A percentile compares a stretch with the other conserved stretches of the same genome.
These are phyloP conservation scores for Crithidia thermophila DNA, from an alignment of 208 protist genomes.

Conservation along the genomic window DNA sequence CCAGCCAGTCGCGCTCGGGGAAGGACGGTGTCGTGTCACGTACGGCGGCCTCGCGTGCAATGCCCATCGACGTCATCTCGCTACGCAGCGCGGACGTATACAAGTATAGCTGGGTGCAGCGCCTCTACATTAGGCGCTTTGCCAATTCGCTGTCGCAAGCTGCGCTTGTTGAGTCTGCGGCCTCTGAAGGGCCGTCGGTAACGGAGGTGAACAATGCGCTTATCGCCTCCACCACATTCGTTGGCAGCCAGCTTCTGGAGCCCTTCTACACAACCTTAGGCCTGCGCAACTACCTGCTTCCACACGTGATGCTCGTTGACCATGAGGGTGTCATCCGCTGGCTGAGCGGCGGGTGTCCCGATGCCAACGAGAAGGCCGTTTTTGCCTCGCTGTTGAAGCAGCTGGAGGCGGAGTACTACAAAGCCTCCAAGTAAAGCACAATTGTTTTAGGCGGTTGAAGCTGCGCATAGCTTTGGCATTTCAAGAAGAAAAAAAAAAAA, in stretches of 20 bases:
- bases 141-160: slow-evolving; percentile 49
- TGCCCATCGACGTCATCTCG: slow-evolving; percentile 82
- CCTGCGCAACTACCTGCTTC: slow-evolving; percentile 84
- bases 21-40: slow-evolving; percentile 3
- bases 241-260: slow-evolving; percentile 69
- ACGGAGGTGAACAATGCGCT: slow-evolving; percentile 30
- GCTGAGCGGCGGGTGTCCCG: slow-evolving; percentile 82
- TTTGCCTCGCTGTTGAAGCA: slow-evolving; percentile 72
- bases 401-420: slow-evolving; percentile 78
- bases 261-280: slow-evolving; percentile 74
- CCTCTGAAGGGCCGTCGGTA: slow-evolving; percentile 5
- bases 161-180: background rate
- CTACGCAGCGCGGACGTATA: slow-evolving; percentile 83
- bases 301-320: slow-evolving; percentile 84
- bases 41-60: slow-evolving; percentile 10
- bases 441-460: background rate
- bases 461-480: background rate
- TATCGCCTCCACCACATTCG: slow-evolving; percentile 75
- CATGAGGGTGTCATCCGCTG: slow-evolving; percentile 81
- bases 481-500: no score
- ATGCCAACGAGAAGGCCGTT: slow-evolving; percentile 62
- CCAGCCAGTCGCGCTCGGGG: background rate
- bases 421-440: slow-evolving; percentile 19
- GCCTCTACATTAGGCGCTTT: slow-evolving; percentile 73
- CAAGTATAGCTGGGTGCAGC: slow-evolving; percentile 82